A percentile compares a stretch with the other conserved stretches of the same genome.
These are phyloP conservation scores for Arbutus unedo DNA, from an alignment of 148 eudicot species.

Conservation along the genomic window DNA sequence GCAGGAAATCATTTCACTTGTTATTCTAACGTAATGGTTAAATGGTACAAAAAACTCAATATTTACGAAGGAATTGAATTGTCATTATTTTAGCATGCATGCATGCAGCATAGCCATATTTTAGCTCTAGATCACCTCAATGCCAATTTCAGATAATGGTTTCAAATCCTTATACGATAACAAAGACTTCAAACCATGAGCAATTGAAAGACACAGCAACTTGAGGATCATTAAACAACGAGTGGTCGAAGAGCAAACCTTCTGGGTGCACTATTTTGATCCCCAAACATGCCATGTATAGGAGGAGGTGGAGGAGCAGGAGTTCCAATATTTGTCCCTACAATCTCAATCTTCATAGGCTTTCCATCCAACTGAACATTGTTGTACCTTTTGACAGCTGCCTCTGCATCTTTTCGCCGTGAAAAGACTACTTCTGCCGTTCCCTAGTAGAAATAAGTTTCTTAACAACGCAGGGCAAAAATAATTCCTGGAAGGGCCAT, in stretches of 20 bases:
- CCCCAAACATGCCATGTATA: constrained; percentile 14
- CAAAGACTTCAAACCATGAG: not conserved
- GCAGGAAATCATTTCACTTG: not conserved
- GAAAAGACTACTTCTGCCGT: constrained; percentile 48
- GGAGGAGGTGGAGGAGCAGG: constrained; percentile 22
- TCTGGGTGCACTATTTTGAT: constrained; percentile 30
- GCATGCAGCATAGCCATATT: not conserved
- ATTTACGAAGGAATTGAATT: not conserved
- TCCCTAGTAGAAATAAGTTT: constrained; percentile 35
- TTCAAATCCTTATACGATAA: not conserved
- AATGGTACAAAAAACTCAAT: not conserved
- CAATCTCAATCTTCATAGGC: constrained; percentile 47
- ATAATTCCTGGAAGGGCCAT: constrained; percentile 12
- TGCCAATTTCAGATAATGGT: not conserved
- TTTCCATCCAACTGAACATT: constrained; percentile 50
- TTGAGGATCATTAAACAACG: not conserved
- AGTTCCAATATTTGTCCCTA: constrained; percentile 29
- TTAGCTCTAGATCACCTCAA: not conserved
- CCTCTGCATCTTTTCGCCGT: constrained; percentile 38
- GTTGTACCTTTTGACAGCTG: constrained; percentile 44
- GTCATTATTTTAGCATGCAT: not conserved
- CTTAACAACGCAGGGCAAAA: constrained; percentile 18
- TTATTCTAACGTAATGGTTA: not conserved
- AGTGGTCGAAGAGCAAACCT: constrained; percentile 18
- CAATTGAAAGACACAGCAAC: constrained; percentile 3